Percentiles rank a stretch among this genome's conserved stretches.
Conservation (phyloP, 176 grass and related monocot species). For the Aechmea fasciata region DNA sequence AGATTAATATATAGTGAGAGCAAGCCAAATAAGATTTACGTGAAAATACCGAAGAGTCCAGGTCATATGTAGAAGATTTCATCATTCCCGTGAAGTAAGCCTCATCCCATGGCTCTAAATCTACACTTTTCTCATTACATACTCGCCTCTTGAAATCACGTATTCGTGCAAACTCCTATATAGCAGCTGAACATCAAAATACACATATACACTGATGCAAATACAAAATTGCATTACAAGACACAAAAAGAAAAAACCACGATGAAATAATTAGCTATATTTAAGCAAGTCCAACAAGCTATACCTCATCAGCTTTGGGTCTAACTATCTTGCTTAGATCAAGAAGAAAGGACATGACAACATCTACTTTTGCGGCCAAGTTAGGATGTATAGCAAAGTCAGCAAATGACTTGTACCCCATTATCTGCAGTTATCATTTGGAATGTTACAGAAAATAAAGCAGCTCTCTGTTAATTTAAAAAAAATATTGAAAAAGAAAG, state of each 20-base stretch:
- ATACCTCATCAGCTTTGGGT: conserved; percentile 77
- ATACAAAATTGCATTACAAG: background rate
- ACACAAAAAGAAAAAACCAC: background rate
- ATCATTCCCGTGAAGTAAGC: conserved; percentile 78
- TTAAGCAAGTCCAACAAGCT: background rate
- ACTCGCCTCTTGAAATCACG: conserved; percentile 61
- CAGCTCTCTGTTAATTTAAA: background rate
- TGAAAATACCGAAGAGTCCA: conserved; percentile 53
- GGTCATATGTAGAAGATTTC: conserved; percentile 54
- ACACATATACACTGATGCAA: conserved; percentile 1
- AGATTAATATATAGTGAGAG: background rate
- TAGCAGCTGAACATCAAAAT: conserved; percentile 18
- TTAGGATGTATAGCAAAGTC: conserved; percentile 89
- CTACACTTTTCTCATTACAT: conserved; percentile 39
- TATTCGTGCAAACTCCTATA: conserved; percentile 67
- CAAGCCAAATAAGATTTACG: background rate
- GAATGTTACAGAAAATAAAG: background rate
- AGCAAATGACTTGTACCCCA: conserved; percentile 84
- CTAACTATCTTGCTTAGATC: conserved; percentile 64
- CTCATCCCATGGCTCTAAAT: conserved; percentile 90
- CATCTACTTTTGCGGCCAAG: conserved; percentile 66
- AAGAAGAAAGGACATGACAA: conserved; percentile 71
- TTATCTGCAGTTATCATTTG: conserved; percentile 39
- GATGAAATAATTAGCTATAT: background rate
- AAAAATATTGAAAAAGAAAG: background rate